phyloP scores from a whole-genome alignment of 108 stramenopile genomes.

The Pseudonitzschia multiseries region DNA sequence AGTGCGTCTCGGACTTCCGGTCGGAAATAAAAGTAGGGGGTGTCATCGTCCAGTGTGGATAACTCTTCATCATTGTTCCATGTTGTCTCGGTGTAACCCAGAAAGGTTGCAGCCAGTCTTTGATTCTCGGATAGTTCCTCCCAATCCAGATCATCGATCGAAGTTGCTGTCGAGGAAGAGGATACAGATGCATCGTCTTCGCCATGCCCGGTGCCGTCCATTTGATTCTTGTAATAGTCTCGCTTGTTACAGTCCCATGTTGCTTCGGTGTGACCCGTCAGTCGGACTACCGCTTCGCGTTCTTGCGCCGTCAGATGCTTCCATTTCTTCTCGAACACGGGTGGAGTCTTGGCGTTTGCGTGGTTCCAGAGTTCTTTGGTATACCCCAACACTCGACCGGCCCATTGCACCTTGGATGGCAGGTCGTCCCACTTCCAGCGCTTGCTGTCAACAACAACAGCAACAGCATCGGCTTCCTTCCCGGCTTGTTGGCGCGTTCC shows the following conservation, averaged over 20 bases:
- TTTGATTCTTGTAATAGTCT: no score
- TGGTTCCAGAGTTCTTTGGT: conserved; percentile 40
- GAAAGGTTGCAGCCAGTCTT: conserved; percentile 34
- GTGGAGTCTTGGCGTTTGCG: neutral
- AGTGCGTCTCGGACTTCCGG: conserved; percentile 34
- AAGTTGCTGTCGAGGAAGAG: neutral
- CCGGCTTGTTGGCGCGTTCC: no score
- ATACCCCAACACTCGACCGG: conserved; percentile 40
- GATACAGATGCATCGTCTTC: neutral
- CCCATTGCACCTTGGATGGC: conserved; percentile 21
- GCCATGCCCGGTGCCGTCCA: neutral
- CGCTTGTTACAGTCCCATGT: neutral
- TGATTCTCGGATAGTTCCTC: conserved; percentile 42
- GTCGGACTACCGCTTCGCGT: conserved; percentile 6
- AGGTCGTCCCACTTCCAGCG: conserved; percentile 2
- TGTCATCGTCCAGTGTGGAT: no score
- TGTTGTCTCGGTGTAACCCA: conserved; percentile 41
- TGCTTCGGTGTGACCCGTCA: neutral
- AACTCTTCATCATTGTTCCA: conserved; percentile 43
- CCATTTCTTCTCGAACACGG: conserved; percentile 5
- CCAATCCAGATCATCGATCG: conserved; percentile 41
- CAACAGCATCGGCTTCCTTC: no score
- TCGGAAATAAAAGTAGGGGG: conserved; percentile 37
- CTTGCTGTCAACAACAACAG: no score
- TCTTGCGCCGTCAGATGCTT: neutral